A percentile compares a stretch with the other conserved stretches of the same genome.
These are phyloP conservation scores for Excoecaria agallocha DNA, from an alignment of 345 rosid genomes.

Conservation along the genomic window DNA sequence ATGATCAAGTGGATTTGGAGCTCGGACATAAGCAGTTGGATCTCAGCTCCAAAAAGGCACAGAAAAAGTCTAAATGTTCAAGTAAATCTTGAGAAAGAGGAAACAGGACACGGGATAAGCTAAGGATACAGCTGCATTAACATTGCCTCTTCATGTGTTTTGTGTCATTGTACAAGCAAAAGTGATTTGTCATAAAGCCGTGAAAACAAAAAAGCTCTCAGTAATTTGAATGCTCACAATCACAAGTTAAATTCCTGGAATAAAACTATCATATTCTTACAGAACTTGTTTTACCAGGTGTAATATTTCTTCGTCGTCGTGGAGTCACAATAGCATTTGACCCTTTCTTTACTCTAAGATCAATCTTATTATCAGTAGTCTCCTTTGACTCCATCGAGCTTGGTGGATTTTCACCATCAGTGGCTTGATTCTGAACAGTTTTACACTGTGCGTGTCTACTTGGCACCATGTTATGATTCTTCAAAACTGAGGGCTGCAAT, in stretches of 20 bases:
- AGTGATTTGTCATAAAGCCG: background rate
- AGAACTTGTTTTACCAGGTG: conserved; percentile 19
- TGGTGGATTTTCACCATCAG: conserved; percentile 7
- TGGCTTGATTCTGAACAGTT: conserved; percentile 13
- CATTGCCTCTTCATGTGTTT: background rate
- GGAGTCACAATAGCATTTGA: conserved; percentile 15
- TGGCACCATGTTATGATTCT: conserved; percentile 28
- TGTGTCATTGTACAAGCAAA: background rate
- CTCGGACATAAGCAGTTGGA: background rate
- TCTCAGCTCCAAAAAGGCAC: background rate
- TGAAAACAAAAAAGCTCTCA: background rate
- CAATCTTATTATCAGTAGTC: conserved; percentile 15
- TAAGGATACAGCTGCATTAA: background rate
- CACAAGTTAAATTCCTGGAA: background rate
- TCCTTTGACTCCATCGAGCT: conserved; percentile 26
- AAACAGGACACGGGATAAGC: background rate
- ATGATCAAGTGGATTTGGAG: background rate
- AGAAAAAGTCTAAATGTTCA: background rate
- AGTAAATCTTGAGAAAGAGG: background rate
- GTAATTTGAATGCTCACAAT: background rate
- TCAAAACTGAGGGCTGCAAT: conserved; percentile 26
- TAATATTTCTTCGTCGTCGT: conserved; percentile 22
- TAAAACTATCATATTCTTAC: conserved; percentile 12
- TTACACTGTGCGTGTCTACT: conserved; percentile 34
- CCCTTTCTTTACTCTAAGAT: conserved; percentile 25